Evolutionary conservation across 1,139 yeast genomes (phyloP).

Genomic region (Debaryomyces subglobosus): DNA sequence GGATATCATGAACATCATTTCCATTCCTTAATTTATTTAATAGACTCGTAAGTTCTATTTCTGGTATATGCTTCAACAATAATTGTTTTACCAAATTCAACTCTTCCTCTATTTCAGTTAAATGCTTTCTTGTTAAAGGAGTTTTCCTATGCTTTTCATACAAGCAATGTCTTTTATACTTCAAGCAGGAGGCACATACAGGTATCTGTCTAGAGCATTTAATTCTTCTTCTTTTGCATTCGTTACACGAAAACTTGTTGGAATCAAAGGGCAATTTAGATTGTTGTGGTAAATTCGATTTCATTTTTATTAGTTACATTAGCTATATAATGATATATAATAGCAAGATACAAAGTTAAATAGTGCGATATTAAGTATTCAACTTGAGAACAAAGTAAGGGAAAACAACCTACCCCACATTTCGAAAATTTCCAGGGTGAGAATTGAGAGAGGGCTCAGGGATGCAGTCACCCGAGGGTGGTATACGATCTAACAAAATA

Average conservation of each 20-base stretch:
- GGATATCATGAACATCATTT: slow-evolving; percentile 15
- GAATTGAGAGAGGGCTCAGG: too few species aligned
- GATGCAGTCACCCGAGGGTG: too few species aligned
- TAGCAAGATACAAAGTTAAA: too few species aligned
- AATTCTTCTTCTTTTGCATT: slow-evolving; percentile 19
- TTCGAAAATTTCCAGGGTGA: too few species aligned
- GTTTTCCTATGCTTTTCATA: slow-evolving; percentile 20
- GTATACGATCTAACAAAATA: too few species aligned
- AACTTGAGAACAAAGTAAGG: too few species aligned
- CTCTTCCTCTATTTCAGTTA: slow-evolving; percentile 24
- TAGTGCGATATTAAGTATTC: too few species aligned
- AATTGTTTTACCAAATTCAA: slow-evolving; percentile 8
- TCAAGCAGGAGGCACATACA: slow-evolving; percentile 17
- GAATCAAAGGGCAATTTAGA: too few species aligned
- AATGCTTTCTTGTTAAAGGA: slow-evolving; percentile 22
- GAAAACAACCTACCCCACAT: too few species aligned
- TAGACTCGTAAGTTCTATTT: slow-evolving; percentile 14
- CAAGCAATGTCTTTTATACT: slow-evolving; percentile 21
- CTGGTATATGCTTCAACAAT: slow-evolving; percentile 14
- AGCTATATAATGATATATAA: too few species aligned
- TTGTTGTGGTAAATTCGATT: too few species aligned
- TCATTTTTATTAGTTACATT: too few species aligned
- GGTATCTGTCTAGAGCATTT: slow-evolving; percentile 23
- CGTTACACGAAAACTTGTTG: slow-evolving; percentile 20
- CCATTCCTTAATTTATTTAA: slow-evolving; percentile 18